Base-by-base conservation (phyloP, 768 basidiomycete genomes). In the Mrakia gelida region DNA sequence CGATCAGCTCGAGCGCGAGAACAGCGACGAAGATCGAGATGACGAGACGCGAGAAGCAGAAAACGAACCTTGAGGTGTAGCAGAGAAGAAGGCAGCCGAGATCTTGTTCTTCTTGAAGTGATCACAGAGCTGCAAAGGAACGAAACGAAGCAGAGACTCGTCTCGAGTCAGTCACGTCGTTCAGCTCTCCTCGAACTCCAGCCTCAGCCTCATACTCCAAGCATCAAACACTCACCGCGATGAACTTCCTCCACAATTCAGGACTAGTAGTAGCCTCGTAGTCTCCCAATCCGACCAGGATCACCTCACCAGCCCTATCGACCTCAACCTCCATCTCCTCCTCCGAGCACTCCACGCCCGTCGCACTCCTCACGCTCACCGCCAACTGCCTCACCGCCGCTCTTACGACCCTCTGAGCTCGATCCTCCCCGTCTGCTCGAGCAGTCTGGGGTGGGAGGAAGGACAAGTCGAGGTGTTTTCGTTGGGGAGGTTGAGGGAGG, bases 61-160 rank as follows among this genome's bases (percentile, higher is more conserved):
- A 54, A 32, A 75, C 78, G 21, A 90, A 87, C 95, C 95, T 86
- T 96, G 94, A 16, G 95, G 95, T 9, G 95, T 98, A 15, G 93
- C 94, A 41, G 92, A 94, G 86, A 96, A 96, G 88, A 96, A 96
- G 32, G 91, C 91, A 80, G 96, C 92, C 85, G 92, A 93, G 83
- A 93, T 86, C 80, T 94, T 91, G 85, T 92, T 93, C 84, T 92
- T 90, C 76, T 91, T 90, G 62, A 97, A 88, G 82, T 94, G 93
- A 71, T 92, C 90, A 7, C 92, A 91, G 67, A 94, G 90, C 81
- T 92, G 91, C 83, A 86, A 87, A 78, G 95, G 92, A 0, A 92
- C 88, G 80, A 91, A 93, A 92, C 3, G 82, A 79, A 80, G 3
- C 49, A 2, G 7, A 52, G 49, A 52, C 49, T 10, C 49, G 49